Base-by-base conservation (phyloP, 2,329 filamentous ascomycete genomes). In the Trichoderma koningii region DNA sequence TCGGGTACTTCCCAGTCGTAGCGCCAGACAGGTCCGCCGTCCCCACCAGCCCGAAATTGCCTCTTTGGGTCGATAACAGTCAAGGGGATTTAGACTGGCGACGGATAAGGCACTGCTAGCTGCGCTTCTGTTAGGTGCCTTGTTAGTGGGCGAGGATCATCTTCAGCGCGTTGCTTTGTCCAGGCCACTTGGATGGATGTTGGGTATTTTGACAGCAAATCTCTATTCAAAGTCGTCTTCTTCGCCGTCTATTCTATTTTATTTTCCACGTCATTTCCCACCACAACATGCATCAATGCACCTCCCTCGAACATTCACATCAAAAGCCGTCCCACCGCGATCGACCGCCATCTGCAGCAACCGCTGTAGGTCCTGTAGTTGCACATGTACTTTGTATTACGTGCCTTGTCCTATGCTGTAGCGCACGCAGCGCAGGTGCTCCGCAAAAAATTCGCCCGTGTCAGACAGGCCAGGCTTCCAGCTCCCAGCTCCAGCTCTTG, bases 371-470 rank as follows among this genome's bases (percentile, higher is more conserved):
- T 23, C 7, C 7, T 34, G 10, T 34, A 10, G 30, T 10, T 34
- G 7, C 30, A 34, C 34, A 38, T 14, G 34, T n/a, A n/a, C n/a
- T n/a, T n/a, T n/a, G n/a, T 38, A 14, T 38, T 38, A 14, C 34
- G 34, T 14, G 34, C 34, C 34, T 38, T 14, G 34, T 38, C 12
- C 34, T 38, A 3, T 34, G 10, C 28, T 30, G 56, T 60, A 60
- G 56, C 57, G 57, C 47, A 48, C 52, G 48, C 57, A 52, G 47
- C 57, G 48, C 48, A 38, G 34, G 50, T 61, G 38, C 57, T 61
- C 57, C 57, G 48, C 48, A 34, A 12, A 60, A 55, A 9, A 34
- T 10, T 10, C 9, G 10, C 47, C 44, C 45, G 34, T 44, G 23
- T 52, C 30, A 61, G 51, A 52, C 57, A 61, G 59, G 47, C 59